phyloP scores from a whole-genome alignment of 768 basidiomycete species.

The Russula vinacea region DNA sequence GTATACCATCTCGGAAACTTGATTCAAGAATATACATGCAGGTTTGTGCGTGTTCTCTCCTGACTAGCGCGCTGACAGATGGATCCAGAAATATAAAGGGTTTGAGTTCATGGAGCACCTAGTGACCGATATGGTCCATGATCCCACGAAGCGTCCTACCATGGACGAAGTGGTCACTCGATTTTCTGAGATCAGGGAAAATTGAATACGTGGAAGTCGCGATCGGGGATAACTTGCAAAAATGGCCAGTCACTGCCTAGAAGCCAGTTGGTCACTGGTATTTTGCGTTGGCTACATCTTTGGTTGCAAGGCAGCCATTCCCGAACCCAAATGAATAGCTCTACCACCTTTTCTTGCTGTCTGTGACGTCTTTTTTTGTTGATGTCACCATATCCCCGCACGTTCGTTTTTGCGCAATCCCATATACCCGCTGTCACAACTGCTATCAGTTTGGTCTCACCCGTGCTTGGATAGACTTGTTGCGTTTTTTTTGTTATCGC shows the following conservation, averaged over 20 bases:
- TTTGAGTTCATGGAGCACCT: constrained; percentile 20
- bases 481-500: too few relatives aligned
- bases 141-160: constrained; percentile 38
- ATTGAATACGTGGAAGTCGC: constrained; percentile 13
- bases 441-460: too few relatives aligned
- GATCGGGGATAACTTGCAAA: constrained; percentile 6
- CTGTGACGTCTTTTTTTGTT: too few relatives aligned
- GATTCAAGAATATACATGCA: constrained; percentile 6
- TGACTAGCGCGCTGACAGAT: not conserved
- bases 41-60: not conserved
- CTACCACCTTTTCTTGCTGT: too few relatives aligned
- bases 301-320: constrained; percentile 9
- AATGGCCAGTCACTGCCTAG: constrained; percentile 5
- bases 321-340: constrained; percentile 3
- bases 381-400: too few relatives aligned
- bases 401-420: too few relatives aligned
- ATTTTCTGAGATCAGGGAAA: constrained; percentile 5
- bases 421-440: too few relatives aligned
- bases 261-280: constrained; percentile 10
- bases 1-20: constrained; percentile 33
- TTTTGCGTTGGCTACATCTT: constrained; percentile 8
- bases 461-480: too few relatives aligned
- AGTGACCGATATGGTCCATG: constrained; percentile 38
- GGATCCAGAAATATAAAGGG: not conserved
- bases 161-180: constrained; percentile 8